These are phyloP conservation scores for Pichia sp. DNA, from an alignment of 1,139 yeast genomes.

Conservation along the genomic window DNA sequence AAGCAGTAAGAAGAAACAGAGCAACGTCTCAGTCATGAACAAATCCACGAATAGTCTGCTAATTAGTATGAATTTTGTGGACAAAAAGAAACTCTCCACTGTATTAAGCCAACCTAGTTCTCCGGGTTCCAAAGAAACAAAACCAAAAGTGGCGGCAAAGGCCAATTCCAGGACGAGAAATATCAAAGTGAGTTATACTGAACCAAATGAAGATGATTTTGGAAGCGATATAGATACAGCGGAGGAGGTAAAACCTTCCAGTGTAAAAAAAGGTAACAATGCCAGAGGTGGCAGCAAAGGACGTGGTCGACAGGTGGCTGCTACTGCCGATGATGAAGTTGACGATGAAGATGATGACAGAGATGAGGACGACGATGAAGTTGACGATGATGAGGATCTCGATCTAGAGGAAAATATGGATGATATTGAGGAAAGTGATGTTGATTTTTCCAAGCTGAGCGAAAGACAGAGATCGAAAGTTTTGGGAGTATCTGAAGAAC, in stretches of 20 bases:
- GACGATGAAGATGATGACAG: slow-evolving; percentile 12
- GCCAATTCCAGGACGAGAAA: not conserved
- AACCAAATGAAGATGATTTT: slow-evolving; percentile 21
- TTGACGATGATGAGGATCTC: slow-evolving; percentile 12
- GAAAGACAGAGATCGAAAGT: slow-evolving; percentile 55
- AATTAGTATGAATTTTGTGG: not conserved
- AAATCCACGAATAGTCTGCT: not conserved
- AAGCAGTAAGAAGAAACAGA: not conserved
- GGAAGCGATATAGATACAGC: not conserved
- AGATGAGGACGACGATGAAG: slow-evolving; percentile 5
- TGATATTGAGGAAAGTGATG: slow-evolving; percentile 14
- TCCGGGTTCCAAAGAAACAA: not conserved
- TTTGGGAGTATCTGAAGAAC: slow-evolving; percentile 32
- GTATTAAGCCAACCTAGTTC: not conserved
- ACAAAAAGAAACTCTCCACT: slow-evolving; percentile 4
- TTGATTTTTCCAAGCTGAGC: slow-evolving; percentile 54
- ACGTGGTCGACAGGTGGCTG: not conserved
- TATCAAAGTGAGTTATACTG: slow-evolving; percentile 16
- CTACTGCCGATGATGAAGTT: slow-evolving; percentile 29
- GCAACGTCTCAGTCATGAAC: not conserved
- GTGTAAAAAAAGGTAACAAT: not conserved
- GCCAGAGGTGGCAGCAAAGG: not conserved
- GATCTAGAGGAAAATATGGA: slow-evolving; percentile 14
- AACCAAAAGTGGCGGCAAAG: not conserved
- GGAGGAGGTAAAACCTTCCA: not conserved